phyloP scores from a whole-genome alignment of 352 stramenopile genomes.

The Aphanomyces euteiches region DNA sequence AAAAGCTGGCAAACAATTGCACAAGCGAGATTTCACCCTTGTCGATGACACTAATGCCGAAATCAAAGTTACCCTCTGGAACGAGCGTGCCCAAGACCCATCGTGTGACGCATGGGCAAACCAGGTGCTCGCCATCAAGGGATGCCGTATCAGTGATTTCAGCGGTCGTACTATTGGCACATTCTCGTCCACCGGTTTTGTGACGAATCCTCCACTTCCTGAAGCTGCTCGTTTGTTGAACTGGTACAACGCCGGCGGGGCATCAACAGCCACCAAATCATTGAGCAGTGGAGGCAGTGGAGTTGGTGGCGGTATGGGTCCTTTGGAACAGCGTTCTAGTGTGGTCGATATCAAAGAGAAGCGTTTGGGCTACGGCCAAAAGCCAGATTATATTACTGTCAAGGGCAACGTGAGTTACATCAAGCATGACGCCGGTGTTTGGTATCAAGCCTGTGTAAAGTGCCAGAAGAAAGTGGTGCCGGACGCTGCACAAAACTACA shows the following conservation, averaged over 20 bases:
- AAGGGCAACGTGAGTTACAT: conserved; percentile 97
- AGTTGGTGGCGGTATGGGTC: conserved; percentile 64
- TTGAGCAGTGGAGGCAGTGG: conserved; percentile 71
- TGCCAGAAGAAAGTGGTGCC: conserved; percentile 91
- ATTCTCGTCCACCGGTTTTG: conserved; percentile 69
- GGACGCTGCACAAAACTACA: conserved; percentile 92
- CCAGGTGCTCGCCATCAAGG: conserved; percentile 95
- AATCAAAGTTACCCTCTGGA: conserved; percentile 97
- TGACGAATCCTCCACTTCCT: conserved; percentile 81
- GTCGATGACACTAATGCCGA: conserved; percentile 95
- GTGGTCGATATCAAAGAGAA: conserved; percentile 94
- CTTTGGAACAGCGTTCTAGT: conserved; percentile 84
- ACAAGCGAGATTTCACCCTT: conserved; percentile 95
- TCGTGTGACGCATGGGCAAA: conserved; percentile 83
- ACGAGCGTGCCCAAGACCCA: conserved; percentile 76
- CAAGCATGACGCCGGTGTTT: conserved; percentile 90
- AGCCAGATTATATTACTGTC: conserved; percentile 95
- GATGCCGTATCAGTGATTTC: conserved; percentile 92
- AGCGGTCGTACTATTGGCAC: conserved; percentile 89
- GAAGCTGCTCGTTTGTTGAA: conserved; percentile 80
- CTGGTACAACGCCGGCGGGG: conserved; percentile 80
- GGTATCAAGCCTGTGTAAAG: conserved; percentile 85
- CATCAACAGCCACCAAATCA: conserved; percentile 66
- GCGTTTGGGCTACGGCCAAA: conserved; percentile 92
- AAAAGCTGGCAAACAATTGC: conserved; percentile 93